Evolutionary conservation across 1,284 basidiomycete genomes (phyloP).

Genomic region (Ganoderma multipileum): DNA sequence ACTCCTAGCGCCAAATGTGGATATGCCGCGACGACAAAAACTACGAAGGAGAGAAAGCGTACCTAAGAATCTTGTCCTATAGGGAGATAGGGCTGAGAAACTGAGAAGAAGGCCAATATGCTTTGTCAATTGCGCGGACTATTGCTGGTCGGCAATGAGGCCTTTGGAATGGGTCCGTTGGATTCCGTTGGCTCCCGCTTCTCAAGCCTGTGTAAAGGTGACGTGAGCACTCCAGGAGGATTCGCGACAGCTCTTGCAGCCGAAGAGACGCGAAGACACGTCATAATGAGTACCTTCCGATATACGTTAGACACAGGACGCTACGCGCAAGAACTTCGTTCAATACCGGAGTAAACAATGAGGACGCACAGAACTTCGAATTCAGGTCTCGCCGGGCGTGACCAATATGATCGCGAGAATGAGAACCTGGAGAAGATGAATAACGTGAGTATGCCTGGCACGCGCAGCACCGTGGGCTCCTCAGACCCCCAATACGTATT

Average conservation of each 20-base stretch:
- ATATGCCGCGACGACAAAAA: neutral
- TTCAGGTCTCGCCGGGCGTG: neutral
- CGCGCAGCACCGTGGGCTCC: neutral
- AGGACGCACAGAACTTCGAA: neutral
- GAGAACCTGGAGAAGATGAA: neutral
- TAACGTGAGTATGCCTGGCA: neutral
- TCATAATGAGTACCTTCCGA: neutral
- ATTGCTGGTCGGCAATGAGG: neutral
- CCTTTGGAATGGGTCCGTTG: neutral
- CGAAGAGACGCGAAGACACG: neutral
- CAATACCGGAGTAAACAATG: neutral
- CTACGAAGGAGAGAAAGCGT: neutral
- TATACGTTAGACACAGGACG: neutral
- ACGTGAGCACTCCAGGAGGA: neutral
- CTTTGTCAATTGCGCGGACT: neutral
- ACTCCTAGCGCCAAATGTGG: neutral
- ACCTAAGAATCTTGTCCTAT: neutral
- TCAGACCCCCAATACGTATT: neutral
- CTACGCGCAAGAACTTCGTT: neutral
- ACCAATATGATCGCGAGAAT: constrained; percentile 5
- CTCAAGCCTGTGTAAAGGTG: neutral
- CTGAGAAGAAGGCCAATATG: neutral
- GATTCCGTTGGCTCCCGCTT: neutral
- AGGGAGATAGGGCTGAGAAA: neutral
- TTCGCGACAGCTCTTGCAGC: neutral